Conservation (phyloP, 2,329 filamentous ascomycete genomes). For the Calonectria fujianensis region DNA sequence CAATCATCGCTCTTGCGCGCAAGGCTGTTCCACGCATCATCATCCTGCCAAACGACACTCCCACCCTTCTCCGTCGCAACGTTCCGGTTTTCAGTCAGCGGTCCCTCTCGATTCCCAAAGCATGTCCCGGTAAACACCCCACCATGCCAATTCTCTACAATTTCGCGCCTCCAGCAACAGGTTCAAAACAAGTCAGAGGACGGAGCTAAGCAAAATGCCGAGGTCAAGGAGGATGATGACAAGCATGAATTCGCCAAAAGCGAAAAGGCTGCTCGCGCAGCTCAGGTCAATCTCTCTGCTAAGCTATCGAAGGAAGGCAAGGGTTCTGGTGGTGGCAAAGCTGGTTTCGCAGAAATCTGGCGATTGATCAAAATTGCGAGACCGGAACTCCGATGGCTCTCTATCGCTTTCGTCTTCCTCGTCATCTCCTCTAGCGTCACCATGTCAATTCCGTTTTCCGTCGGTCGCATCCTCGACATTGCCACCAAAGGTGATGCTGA, state of each 20-base stretch:
- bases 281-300: conserved; percentile 91
- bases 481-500: conserved; percentile 84
- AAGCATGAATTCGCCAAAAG: conserved; percentile 76
- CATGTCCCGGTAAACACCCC: conserved; percentile 43
- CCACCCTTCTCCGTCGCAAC: conserved; percentile 54
- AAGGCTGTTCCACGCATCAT: conserved; percentile 47
- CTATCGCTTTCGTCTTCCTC: conserved; percentile 87
- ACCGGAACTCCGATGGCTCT: conserved; percentile 87
- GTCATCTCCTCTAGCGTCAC: conserved; percentile 93
- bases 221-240: conserved; percentile 58
- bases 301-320: conserved; percentile 90
- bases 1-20: conserved; percentile 45
- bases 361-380: conserved; percentile 91
- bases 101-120: conserved; percentile 21
- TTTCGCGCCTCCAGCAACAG: conserved; percentile 50
- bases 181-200: conserved; percentile 55
- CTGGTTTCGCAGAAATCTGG: conserved; percentile 86
- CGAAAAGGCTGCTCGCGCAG: conserved; percentile 89
- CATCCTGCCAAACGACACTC: conserved; percentile 46
- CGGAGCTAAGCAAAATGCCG: conserved; percentile 62
- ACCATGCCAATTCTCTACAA: conserved; percentile 58
- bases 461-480: conserved; percentile 95
- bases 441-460: conserved; percentile 97
- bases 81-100: conserved; percentile 47
- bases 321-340: conserved; percentile 66